Evolutionary conservation across 2,329 filamentous ascomycete genomes (phyloP).

Genomic region (Fusarium sp.): DNA sequence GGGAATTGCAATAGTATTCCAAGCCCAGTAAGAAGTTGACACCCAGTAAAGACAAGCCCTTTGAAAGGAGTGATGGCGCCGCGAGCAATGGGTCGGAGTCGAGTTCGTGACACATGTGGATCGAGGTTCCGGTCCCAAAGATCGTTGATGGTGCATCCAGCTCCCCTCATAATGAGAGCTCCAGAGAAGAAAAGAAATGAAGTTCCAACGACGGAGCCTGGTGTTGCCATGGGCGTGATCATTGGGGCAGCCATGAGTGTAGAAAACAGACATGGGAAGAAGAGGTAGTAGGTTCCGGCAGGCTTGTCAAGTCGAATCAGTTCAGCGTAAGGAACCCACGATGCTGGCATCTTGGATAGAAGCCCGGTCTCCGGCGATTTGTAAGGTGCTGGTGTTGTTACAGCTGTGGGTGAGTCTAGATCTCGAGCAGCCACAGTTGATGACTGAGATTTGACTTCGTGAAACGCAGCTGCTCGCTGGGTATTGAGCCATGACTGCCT

Average conservation of each 20-base stretch:
- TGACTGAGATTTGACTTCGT: conserved; percentile 41
- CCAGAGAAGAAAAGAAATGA: conserved; percentile 79
- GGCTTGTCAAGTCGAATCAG: conserved; percentile 86
- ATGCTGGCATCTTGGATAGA: conserved; percentile 74
- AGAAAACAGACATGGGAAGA: conserved; percentile 87
- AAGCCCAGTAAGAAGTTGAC: conserved; percentile 79
- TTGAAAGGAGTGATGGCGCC: conserved; percentile 78
- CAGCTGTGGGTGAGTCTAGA: conserved; percentile 23
- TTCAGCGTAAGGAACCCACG: conserved; percentile 84
- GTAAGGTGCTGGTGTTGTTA: conserved; percentile 59
- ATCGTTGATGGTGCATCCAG: conserved; percentile 90
- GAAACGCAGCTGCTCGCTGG: conserved; percentile 42
- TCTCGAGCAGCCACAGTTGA: conserved; percentile 30
- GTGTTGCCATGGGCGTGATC: conserved; percentile 69
- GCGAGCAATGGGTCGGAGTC: conserved; percentile 83
- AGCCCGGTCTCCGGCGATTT: conserved; percentile 77
- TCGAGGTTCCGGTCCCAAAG: conserved; percentile 91
- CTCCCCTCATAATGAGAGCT: conserved; percentile 86
- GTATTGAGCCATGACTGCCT: conserved; percentile 26
- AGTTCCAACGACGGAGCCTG: conserved; percentile 72
- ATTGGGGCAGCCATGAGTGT: conserved; percentile 83
- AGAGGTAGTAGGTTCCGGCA: conserved; percentile 85
- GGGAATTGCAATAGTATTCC: conserved; percentile 83
- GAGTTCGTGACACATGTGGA: conserved; percentile 80
- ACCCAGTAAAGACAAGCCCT: conserved; percentile 80